These are phyloP conservation scores for Cinnamomum chago DNA, from an alignment of 164 flowering plant genomes.

Conservation along the genomic window DNA sequence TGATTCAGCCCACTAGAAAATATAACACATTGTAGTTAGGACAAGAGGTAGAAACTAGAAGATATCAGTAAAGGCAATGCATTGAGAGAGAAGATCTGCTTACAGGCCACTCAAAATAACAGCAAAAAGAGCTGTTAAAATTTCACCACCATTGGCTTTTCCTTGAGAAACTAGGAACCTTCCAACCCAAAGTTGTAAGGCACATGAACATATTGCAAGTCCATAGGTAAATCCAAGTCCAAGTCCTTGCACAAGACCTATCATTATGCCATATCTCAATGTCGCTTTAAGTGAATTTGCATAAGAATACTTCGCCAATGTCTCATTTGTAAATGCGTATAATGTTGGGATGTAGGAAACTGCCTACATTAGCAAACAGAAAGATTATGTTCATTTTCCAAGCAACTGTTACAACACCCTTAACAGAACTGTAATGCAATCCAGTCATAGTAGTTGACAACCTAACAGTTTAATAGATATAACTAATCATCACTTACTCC, in stretches of 20 bases:
- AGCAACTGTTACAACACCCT: no score
- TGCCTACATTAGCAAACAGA: constrained; percentile 55
- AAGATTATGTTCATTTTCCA: neutral
- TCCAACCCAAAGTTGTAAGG: constrained; percentile 97
- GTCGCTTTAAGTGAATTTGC: constrained; percentile 98
- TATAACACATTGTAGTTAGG: constrained; percentile 6
- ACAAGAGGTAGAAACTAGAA: neutral
- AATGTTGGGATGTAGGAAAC: constrained; percentile 85
- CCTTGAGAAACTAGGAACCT: constrained; percentile 56
- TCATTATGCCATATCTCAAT: constrained; percentile 88
- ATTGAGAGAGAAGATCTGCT: constrained; percentile 25
- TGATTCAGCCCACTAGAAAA: constrained; percentile 83
- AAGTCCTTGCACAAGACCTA: constrained; percentile 99
- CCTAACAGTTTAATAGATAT: no score
- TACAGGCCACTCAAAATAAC: constrained; percentile 97
- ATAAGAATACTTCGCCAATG: constrained; percentile 94
- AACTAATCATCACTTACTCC: no score
- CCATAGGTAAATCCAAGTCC: constrained; percentile 99
- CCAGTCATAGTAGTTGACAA: no score
- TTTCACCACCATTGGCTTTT: constrained; percentile 91
- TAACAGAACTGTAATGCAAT: no score
- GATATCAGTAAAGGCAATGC: neutral
- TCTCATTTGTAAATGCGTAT: constrained; percentile 93
- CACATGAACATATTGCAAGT: constrained; percentile 98
- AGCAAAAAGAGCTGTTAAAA: constrained; percentile 82